A percentile compares a stretch with the other conserved stretches of the same genome.
Conservation (phyloP, 306 rosid species). For the Cicer pinnatifidum region DNA sequence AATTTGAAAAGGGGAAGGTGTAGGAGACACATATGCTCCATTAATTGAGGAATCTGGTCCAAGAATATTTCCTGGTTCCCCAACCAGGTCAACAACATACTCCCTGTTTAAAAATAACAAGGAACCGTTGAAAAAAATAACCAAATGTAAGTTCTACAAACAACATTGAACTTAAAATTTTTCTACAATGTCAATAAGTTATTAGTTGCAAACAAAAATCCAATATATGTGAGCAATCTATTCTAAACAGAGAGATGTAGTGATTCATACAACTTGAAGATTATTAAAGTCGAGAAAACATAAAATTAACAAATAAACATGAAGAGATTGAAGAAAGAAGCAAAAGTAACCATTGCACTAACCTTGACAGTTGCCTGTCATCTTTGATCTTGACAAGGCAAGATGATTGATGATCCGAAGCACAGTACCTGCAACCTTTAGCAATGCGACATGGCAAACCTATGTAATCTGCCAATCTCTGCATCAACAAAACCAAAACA, state of each 20-base stretch:
- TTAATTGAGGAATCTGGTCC: constrained; percentile 94
- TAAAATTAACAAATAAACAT: constrained; percentile 20
- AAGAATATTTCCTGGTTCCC: constrained; percentile 87
- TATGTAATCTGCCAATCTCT: constrained; percentile 93
- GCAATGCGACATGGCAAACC: constrained; percentile 99
- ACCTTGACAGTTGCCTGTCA: constrained; percentile 77
- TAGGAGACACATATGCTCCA: constrained; percentile 75
- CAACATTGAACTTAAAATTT: constrained; percentile 11
- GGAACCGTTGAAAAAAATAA: constrained; percentile 2
- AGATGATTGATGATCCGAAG: constrained; percentile 89
- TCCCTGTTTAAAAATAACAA: constrained; percentile 64
- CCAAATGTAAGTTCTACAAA: constrained; percentile 31
- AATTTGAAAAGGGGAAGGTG: constrained; percentile 78
- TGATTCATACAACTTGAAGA: constrained; percentile 20
- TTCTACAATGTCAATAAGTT: constrained; percentile 3
- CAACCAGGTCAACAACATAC: constrained; percentile 95
- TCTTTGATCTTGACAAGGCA: constrained; percentile 90
- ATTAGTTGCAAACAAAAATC: neutral
- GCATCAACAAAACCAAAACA: constrained; percentile 47
- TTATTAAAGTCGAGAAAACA: neutral
- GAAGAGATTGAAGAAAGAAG: neutral
- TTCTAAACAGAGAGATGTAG: constrained; percentile 3
- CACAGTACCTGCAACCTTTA: constrained; percentile 88
- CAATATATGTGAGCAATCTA: constrained; percentile 10
- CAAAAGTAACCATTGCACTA: constrained; percentile 44